Evolutionary conservation across 2,329 filamentous ascomycete species (phyloP), one percentile per base, ranked within the genome.

Genomic region (Seiridium unicorne): DNA sequence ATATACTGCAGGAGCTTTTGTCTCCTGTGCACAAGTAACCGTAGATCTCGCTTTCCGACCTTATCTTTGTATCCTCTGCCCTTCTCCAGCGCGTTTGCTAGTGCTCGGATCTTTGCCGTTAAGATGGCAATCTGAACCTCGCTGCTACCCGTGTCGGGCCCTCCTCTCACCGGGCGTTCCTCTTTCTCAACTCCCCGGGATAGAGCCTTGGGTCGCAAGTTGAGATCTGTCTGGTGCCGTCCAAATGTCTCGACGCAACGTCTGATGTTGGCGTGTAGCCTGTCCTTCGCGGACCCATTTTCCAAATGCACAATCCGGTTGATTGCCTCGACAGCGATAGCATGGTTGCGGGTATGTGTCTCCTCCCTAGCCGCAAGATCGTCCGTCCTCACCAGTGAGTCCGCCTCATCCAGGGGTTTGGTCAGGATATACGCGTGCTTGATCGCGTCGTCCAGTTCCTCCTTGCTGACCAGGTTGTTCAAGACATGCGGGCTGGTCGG

Each of bases 101-200:
- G 75, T 32, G 89, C 88, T 64, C 92, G 84, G 72, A 99, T 99
- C 83, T 97, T 98, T 60, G 92, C 86, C 3, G 95, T 99, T 73
- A 99, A 76, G 68, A 99, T 96, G 51, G 93, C 93, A 66, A 96
- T 92, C 80, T 99, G 95, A n/a, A 99, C 96, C 77, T 99, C 95
- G 5, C 92, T 92, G 68, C 92, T 96, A 42, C 95, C 95, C 1
- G 94, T 99, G 73, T 99, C 95, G 4, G 90, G 90, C 0, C 95
- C 95, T n/a, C 88, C 87, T 38, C 96, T 89, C 34, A 67, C 65
- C 60, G 74, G 78, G 77, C 68, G 76, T 61, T 75, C 74, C 67
- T 73, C 71, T 61, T 72, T 63, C 70, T 71, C 53, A 71, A 80
- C 68, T 44, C 80, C 77, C 44, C 73, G 68, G 13, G 79, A 79